A percentile compares a stretch with the other conserved stretches of the same genome.
These are phyloP conservation scores for Eustoma russellianum DNA, from an alignment of 257 asterid species.

Conservation along the genomic window DNA sequence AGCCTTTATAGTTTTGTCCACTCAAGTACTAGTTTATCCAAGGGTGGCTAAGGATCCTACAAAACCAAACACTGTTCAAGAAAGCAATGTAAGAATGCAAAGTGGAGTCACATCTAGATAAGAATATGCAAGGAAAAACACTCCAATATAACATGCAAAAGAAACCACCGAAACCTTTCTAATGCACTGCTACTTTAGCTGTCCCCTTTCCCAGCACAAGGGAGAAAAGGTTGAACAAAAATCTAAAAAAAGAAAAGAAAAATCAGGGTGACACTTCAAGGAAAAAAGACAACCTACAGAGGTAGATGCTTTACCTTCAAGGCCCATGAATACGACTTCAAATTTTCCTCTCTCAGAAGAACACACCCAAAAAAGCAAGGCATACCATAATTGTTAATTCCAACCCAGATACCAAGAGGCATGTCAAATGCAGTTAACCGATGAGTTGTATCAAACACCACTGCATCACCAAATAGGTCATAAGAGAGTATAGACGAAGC, in stretches of 20 bases:
- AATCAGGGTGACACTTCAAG: background rate
- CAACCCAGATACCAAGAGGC: constrained; percentile 99
- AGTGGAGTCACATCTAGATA: no score
- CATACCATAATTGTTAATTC: constrained; percentile 97
- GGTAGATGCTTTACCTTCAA: constrained; percentile 55
- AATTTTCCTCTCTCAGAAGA: constrained; percentile 82
- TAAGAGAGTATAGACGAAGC: constrained; percentile 83
- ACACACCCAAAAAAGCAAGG: constrained; percentile 98
- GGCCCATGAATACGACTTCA: constrained; percentile 94
- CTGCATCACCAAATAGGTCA: constrained; percentile 88
- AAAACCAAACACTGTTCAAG: no score
- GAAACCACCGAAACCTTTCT: no score
- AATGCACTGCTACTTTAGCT: no score
- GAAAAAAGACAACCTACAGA: background rate
- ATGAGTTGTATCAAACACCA: constrained; percentile 94
- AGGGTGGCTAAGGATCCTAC: no score
- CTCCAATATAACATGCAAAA: no score
- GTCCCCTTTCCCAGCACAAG: background rate
- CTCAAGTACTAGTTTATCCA: no score
- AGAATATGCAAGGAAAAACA: no score
- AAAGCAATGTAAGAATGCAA: no score
- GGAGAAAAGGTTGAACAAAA: background rate
- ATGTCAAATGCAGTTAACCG: constrained; percentile 84
- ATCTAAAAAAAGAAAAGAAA: background rate
- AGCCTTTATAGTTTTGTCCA: no score